Evolutionary conservation across 108 stramenopile genomes (phyloP), one percentile per base, ranked within the genome.

Genomic region (Pseudonitzschia delicatissima): DNA sequence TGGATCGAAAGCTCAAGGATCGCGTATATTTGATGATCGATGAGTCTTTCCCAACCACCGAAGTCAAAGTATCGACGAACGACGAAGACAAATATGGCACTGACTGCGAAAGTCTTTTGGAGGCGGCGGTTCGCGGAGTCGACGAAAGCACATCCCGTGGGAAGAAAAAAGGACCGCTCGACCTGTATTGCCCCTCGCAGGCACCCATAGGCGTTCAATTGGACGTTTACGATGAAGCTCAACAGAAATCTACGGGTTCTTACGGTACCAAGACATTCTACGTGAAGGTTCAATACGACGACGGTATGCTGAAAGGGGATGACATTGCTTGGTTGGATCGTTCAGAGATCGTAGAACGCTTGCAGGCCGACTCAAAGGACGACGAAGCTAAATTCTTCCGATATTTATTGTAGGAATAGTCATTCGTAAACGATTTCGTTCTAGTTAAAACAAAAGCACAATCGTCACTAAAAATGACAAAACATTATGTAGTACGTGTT

Each of bases 191-290:
- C 47, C 78, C 82, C 5, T 82, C 82, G 0, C 77, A 83, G 71
- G 69, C 78, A 34, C 93, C 93, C 45, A 66, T 84, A 64, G 85
- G 84, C 13, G 88, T 90, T 48, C 82, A 83, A 25, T 40, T 90
- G 68, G 44, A 57, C 37, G 62, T 67, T 33, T 71, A 83, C 66
- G 49, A 62, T 32, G 64, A 74, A 39, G 62, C 72, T 5, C 31
- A 74, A 32, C 37, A 66, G n/a, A 39, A 47, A n/a, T 31, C 63
- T 7, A 47, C 57, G 20, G 66, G 62, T 17, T 62, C 35, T 18
- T 93, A 69, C 63, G 93, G 93, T 7, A 86, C 81, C 66, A 94
- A 91, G 70, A 88, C 83, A 12, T 91, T 91, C 45, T 89, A 81
- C 58, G 76, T 90, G 74, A 77, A 77, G 36, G 76, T 90, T 26